These are phyloP conservation scores for Naganishia onofrii DNA, from an alignment of 768 basidiomycete species.

Conservation along the genomic window DNA sequence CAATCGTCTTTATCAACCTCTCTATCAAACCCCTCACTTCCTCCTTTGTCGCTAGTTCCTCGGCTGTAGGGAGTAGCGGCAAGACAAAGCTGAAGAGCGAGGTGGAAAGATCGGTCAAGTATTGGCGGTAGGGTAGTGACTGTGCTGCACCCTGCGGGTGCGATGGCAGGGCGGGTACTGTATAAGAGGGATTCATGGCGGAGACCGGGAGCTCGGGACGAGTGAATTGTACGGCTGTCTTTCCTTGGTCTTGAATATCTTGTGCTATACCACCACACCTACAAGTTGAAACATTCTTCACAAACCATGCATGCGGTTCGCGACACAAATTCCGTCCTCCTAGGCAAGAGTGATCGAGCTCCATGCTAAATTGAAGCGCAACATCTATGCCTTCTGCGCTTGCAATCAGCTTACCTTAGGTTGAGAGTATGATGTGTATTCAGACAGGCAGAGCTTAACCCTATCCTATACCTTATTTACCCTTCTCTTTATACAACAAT, in stretches of 20 bases:
- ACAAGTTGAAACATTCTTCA: not conserved
- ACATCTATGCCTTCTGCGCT: too few relatives aligned
- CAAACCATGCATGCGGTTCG: not conserved
- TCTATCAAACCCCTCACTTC: constrained; percentile 92
- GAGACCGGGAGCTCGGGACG: not conserved
- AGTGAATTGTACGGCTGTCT: not conserved
- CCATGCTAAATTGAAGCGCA: not conserved
- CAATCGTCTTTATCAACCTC: constrained; percentile 89
- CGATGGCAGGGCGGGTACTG: constrained; percentile 28
- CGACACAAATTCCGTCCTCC: too few relatives aligned
- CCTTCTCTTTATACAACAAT: too few relatives aligned
- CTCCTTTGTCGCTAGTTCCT: constrained; percentile 92
- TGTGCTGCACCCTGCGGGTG: constrained; percentile 30
- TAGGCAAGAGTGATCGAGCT: not conserved
- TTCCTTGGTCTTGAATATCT: not conserved
- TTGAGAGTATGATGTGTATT: constrained; percentile 23
- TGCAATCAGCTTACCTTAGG: too few relatives aligned
- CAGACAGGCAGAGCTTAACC: not conserved
- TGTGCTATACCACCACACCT: not conserved
- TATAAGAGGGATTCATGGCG: constrained; percentile 29
- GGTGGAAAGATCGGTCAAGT: constrained; percentile 69
- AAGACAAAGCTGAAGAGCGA: constrained; percentile 89
- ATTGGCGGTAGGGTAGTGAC: constrained; percentile 45
- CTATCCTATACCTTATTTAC: not conserved
- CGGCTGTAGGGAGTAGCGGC: constrained; percentile 80